These are phyloP conservation scores for Lathyrus aphaca DNA, from an alignment of 306 rosid genomes.

Conservation along the genomic window DNA sequence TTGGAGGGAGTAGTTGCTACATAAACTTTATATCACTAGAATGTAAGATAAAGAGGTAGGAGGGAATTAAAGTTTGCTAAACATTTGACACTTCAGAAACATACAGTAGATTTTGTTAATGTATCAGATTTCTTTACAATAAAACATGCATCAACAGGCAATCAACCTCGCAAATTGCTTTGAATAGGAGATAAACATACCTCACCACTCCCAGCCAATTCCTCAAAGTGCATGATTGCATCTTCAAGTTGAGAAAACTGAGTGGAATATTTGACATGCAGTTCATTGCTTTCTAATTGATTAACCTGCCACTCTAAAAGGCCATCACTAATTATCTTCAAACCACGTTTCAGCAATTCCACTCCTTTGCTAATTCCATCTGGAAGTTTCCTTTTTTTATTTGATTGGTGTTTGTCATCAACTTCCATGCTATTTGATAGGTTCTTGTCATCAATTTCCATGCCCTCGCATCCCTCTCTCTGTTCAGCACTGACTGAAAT, in stretches of 20 bases:
- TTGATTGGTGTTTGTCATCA: slow-evolving; percentile 45
- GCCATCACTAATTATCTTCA: slow-evolving; percentile 70
- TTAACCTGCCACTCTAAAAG: slow-evolving; percentile 69
- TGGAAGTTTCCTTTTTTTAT: slow-evolving; percentile 78
- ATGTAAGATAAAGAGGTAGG: background rate
- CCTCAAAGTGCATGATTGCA: slow-evolving; percentile 61
- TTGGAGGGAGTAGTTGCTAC: background rate
- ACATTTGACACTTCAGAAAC: background rate
- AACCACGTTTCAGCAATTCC: slow-evolving; percentile 72
- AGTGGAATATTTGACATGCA: slow-evolving; percentile 51
- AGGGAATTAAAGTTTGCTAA: slow-evolving; percentile 8
- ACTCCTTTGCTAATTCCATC: slow-evolving; percentile 72
- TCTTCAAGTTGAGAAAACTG: slow-evolving; percentile 75
- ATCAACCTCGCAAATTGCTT: slow-evolving; percentile 31
- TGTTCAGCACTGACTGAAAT: slow-evolving; percentile 45
- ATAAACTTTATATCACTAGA: background rate
- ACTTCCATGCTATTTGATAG: slow-evolving; percentile 48
- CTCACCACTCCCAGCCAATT: slow-evolving; percentile 53
- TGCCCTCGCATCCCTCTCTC: slow-evolving; percentile 43
- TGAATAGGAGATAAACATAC: slow-evolving; percentile 30
- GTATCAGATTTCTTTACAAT: slow-evolving; percentile 8
- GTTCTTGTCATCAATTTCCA: slow-evolving; percentile 52
- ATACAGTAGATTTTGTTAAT: background rate
- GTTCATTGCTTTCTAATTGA: slow-evolving; percentile 54
- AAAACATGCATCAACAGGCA: slow-evolving; percentile 15